These are phyloP conservation scores for Rhynchospora tenuis DNA, from an alignment of 176 grass and related monocot species.

Conservation along the genomic window DNA sequence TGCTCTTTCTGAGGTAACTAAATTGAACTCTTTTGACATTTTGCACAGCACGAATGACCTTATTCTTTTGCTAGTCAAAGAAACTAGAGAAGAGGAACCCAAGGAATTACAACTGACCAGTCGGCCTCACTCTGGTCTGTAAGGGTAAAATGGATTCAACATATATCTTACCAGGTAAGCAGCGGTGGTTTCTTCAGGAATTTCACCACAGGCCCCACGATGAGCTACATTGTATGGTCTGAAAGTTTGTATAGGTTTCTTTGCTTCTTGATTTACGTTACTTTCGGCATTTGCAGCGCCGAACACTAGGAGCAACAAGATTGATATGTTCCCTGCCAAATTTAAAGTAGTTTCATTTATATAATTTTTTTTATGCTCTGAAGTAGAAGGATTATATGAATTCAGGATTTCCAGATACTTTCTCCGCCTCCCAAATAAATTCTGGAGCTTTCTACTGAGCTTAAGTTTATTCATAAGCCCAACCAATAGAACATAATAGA, in stretches of 20 bases:
- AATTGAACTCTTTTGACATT: not conserved
- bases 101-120: not conserved
- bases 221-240: conserved; percentile 63
- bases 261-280: conserved; percentile 27
- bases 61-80: not conserved
- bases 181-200: conserved; percentile 43
- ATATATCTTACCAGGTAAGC: conserved; percentile 42
- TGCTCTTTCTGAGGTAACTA: not conserved
- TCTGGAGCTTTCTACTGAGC: too few species aligned
- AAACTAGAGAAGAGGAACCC: not conserved
- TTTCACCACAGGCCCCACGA: conserved; percentile 49
- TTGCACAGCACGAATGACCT: not conserved
- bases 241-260: conserved; percentile 48
- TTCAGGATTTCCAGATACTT: too few species aligned
- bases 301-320: conserved; percentile 29
- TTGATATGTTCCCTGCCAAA: conserved; percentile 33
- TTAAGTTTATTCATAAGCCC: not conserved
- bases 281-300: conserved; percentile 17
- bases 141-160: not conserved
- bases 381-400: too few species aligned
- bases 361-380: too few species aligned
- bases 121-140: not conserved
- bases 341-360: not conserved
- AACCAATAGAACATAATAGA: not conserved
- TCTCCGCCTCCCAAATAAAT: too few species aligned